phyloP scores from a whole-genome alignment of 2,329 filamentous ascomycete genomes.

The Colletotrichum tabaci region DNA sequence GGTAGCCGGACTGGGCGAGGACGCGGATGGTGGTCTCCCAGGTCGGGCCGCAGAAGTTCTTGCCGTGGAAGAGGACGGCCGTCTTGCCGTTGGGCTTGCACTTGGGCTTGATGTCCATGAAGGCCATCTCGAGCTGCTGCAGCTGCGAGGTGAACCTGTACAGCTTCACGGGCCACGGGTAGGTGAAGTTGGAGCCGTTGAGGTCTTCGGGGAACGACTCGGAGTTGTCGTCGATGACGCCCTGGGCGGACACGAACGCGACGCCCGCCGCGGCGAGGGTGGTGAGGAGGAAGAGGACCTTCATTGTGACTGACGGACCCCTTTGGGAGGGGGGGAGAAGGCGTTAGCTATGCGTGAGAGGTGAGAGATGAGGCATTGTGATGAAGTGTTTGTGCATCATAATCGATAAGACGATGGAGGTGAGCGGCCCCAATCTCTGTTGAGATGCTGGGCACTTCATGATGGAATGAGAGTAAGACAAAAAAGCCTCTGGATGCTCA shows the following conservation, averaged over 20 bases:
- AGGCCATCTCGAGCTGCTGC: constrained; percentile 67
- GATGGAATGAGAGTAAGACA: background rate
- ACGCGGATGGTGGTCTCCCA: constrained; percentile 64
- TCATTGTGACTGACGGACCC: constrained; percentile 42
- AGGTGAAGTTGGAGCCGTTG: constrained; percentile 67
- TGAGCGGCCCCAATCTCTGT: background rate
- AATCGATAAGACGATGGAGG: background rate
- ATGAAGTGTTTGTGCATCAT: background rate
- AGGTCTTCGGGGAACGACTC: constrained; percentile 58
- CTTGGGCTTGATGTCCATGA: constrained; percentile 65
- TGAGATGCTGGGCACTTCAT: background rate
- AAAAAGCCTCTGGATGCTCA: background rate
- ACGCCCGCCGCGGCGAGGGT: constrained; percentile 40
- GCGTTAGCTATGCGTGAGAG: constrained; percentile 1
- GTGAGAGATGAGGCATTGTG: background rate
- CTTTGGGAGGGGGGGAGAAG: background rate
- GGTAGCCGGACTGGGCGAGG: constrained; percentile 61
- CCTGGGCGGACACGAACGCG: constrained; percentile 46
- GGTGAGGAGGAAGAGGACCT: constrained; percentile 36
- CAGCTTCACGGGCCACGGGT: constrained; percentile 65
- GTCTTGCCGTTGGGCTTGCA: constrained; percentile 55
- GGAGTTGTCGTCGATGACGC: constrained; percentile 52
- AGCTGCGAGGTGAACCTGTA: constrained; percentile 64
- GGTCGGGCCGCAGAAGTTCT: constrained; percentile 70
- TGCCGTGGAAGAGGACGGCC: constrained; percentile 67